Evolutionary conservation across 495 filamentous ascomycete genomes (phyloP), one percentile per base, ranked within the genome.

Genomic region (Lentithecium fluviatile): DNA sequence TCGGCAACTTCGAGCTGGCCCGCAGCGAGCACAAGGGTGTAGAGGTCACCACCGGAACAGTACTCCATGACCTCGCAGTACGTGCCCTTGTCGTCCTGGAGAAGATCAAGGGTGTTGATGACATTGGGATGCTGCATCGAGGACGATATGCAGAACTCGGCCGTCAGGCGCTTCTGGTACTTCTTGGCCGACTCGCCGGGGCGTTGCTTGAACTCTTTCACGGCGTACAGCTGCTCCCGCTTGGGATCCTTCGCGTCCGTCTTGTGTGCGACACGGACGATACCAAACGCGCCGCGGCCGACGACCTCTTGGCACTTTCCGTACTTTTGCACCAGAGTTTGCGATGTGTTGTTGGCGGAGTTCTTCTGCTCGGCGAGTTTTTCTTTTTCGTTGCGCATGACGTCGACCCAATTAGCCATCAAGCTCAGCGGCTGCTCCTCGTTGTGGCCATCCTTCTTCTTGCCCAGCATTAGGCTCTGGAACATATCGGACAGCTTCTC

Each of bases 51-150:
- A 53, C 94, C 94, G 32, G 92, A 90, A 70, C 95, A 97, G 74
- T 92, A 99, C 74, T 99, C 94, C 94, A 99, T 99, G 26, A 97
- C 94, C 75, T 99, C 94, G 77, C 94, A 99, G 76, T 94, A 97
- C 73, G 97, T 92, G 58, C 95, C 94, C 75, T 97, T 99, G 52
- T 92, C 84, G 71, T 97, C 94, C 74, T 95, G 88, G 25, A 99
- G 77, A 17, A 99, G 83, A 70, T 99, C 94, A 36, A 99, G 82
- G 0, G 94, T 97, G 76, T 97, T 93, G 67, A 99, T 99, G 66
- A 99, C 90, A 72, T 99, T 99, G 10, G 93, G 94, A 70, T 99
- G 94, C 45, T 91, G 89, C 19, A 99, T 81, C 19, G 92, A 95
- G 0, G 94, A 97, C 1, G 93, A 97, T 66, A 99, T 97, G 76